A percentile compares a stretch with the other conserved stretches of the same genome.
These are phyloP conservation scores for Penicillium sp. DNA, from an alignment of 2,329 filamentous ascomycete genomes.

Conservation along the genomic window DNA sequence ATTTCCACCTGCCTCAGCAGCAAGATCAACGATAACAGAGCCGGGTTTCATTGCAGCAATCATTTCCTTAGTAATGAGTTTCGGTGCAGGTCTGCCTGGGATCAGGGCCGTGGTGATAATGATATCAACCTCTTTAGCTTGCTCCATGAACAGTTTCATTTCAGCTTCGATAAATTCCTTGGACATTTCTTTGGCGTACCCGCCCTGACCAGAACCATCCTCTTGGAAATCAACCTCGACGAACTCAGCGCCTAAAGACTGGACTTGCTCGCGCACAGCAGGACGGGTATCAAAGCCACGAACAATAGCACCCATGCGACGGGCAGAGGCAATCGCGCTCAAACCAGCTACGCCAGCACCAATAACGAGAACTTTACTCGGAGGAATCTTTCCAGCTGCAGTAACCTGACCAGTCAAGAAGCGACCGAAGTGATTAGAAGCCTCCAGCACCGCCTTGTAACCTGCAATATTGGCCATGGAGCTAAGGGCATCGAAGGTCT, in stretches of 20 bases:
- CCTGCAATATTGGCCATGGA: slow-evolving; percentile 95
- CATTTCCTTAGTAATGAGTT: slow-evolving; percentile 78
- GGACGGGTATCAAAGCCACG: slow-evolving; percentile 87
- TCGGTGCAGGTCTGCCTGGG: slow-evolving; percentile 78
- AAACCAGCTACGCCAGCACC: slow-evolving; percentile 86
- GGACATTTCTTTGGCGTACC: slow-evolving; percentile 92
- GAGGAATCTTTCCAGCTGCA: slow-evolving; percentile 85
- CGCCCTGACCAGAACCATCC: slow-evolving; percentile 78
- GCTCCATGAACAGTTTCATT: slow-evolving; percentile 88
- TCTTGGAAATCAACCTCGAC: slow-evolving; percentile 83
- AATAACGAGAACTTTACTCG: slow-evolving; percentile 86
- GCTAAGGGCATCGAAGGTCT: slow-evolving; percentile 83
- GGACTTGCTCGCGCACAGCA: slow-evolving; percentile 85
- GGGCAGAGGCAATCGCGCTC: slow-evolving; percentile 82
- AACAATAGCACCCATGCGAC: slow-evolving; percentile 83
- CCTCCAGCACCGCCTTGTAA: slow-evolving; percentile 88
- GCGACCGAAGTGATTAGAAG: slow-evolving; percentile 83
- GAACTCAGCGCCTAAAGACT: slow-evolving; percentile 86
- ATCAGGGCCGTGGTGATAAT: slow-evolving; percentile 92
- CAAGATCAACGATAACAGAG: slow-evolving; percentile 83
- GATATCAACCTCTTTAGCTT: slow-evolving; percentile 85
- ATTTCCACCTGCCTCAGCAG: slow-evolving; percentile 84
- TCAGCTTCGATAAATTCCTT: slow-evolving; percentile 90
- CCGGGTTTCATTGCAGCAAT: slow-evolving; percentile 85
- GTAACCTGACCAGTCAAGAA: slow-evolving; percentile 89